Conservation (phyloP, 257 asterid species). For the Apocynum venetum region DNA sequence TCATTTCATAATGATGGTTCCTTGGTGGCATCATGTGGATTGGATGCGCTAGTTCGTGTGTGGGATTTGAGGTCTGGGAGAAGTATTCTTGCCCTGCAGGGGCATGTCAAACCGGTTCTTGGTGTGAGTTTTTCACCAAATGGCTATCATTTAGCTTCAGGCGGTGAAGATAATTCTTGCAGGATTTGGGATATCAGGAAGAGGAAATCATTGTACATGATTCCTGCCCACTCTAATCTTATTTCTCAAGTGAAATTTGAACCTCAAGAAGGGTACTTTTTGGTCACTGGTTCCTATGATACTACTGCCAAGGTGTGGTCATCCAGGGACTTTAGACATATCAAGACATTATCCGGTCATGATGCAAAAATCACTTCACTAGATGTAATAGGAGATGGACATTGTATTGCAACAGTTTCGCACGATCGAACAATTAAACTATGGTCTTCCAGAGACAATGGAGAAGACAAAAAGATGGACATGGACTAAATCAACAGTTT, state of each 20-base stretch:
- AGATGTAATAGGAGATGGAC: slow-evolving; percentile 84
- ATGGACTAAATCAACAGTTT: slow-evolving; percentile 35
- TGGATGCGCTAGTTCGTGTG: slow-evolving; percentile 88
- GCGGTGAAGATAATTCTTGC: slow-evolving; percentile 97
- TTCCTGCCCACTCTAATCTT: slow-evolving; percentile 94
- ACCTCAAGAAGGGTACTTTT: slow-evolving; percentile 91
- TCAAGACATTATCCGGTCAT: slow-evolving; percentile 74
- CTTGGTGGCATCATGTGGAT: slow-evolving; percentile 88
- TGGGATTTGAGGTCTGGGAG: slow-evolving; percentile 96
- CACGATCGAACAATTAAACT: slow-evolving; percentile 90
- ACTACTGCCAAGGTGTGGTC: slow-evolving; percentile 65
- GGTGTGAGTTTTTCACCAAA: slow-evolving; percentile 86
- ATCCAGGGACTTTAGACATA: slow-evolving; percentile 79
- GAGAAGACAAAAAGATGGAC: slow-evolving; percentile 68
- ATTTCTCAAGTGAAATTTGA: slow-evolving; percentile 91
- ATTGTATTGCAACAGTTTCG: slow-evolving; percentile 67
- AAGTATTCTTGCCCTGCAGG: slow-evolving; percentile 87
- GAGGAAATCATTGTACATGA: slow-evolving; percentile 63
- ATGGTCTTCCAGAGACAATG: slow-evolving; percentile 64
- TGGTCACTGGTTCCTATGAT: slow-evolving; percentile 65
- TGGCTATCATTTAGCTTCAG: slow-evolving; percentile 92
- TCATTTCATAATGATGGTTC: slow-evolving; percentile 89
- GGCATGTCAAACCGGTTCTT: slow-evolving; percentile 90
- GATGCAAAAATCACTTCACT: slow-evolving; percentile 82
- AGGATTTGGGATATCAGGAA: slow-evolving; percentile 90